Percentiles rank a stretch among this genome's conserved stretches.
phyloP scores from a whole-genome alignment of 208 protist genomes.

The Crithidia fasciculata region DNA sequence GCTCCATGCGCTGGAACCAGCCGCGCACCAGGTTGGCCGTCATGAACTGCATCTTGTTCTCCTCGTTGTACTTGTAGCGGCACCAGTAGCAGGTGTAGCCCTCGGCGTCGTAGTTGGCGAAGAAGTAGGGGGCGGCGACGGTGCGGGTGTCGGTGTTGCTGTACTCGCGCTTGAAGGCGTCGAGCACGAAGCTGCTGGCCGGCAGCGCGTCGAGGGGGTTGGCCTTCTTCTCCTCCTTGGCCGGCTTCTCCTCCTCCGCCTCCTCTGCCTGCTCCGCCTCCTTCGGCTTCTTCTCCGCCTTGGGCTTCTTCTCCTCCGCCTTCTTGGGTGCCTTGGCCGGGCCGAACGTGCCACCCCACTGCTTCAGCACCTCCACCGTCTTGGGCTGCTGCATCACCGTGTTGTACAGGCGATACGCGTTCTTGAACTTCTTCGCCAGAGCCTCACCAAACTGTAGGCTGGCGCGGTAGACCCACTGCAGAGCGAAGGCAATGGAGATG shows the following conservation, averaged over 20 bases:
- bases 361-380: constrained; percentile 63
- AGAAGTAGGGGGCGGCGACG: constrained; percentile 75
- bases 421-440: constrained; percentile 69
- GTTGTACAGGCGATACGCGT: constrained; percentile 75
- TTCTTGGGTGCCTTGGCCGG: constrained; percentile 43
- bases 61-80: constrained; percentile 86
- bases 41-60: constrained; percentile 87
- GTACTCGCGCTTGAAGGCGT: constrained; percentile 81
- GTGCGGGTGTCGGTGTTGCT: constrained; percentile 81
- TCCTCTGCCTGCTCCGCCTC: constrained; percentile 43
- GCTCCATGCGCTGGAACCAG: constrained; percentile 90
- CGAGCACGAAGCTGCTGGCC: constrained; percentile 71
- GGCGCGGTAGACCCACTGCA: constrained; percentile 64
- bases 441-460: constrained; percentile 45
- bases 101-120: constrained; percentile 61
- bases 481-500: constrained; percentile 67
- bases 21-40: constrained; percentile 82
- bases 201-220: constrained; percentile 71
- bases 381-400: constrained; percentile 82
- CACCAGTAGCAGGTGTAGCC: constrained; percentile 82
- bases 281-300: constrained; percentile 37
- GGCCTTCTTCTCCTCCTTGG: constrained; percentile 71
- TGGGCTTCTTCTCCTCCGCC: constrained; percentile 39
- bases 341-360: constrained; percentile 51
- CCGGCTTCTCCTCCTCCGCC: constrained; percentile 48